Evolutionary conservation across 2,329 filamentous ascomycete species (phyloP), one percentile per base, ranked within the genome.

Genomic region (Volutella citrinella): DNA sequence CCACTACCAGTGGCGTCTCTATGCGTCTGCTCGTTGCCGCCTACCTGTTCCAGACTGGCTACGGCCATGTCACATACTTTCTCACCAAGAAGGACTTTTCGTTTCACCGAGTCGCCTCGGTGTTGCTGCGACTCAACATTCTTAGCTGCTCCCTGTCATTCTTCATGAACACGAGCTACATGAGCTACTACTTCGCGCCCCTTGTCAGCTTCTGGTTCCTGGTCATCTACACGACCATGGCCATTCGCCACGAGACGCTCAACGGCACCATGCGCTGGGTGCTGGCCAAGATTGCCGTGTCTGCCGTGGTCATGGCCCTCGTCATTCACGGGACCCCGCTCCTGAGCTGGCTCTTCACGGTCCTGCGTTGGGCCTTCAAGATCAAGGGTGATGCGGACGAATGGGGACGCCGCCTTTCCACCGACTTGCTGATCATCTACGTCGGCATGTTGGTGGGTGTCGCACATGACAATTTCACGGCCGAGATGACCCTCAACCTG

Each of bases 191-290:
- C 53, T 78, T 82, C 43, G 66, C 76, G 1, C 70, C 75, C 0
- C 60, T 80, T 1, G 64, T 73, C 21, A 78, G 68, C 25, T 79
- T 82, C 51, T 84, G 78, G 75, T 83, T 80, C 49, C 42, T 78
- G 3, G 57, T 79, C 14, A 60, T 76, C 7, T 82, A 69, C 46
- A 45, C 61, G 20, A 78, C 74, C 4, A 60, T 82, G 27, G 59
- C 64, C 10, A 50, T 69, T 15, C 61, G 60, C n/a, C 55, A 56
- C 7, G 43, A 47, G 16, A 47, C 41, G 20, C 52, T 55, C 39
- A 80, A 79, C 45, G 51, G 59, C 10, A 63, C 64, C 28, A 47
- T 63, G 1, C 47, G 51, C 8, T 66, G 65, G 12, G 45, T 80
- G 2, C 24, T 72, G 14, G 51, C 51, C 14, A 81, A 80, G 48